Percentiles rank a stretch among this genome's conserved stretches.
Conservation (phyloP, 768 basidiomycete genomes). For the Tulasnella sp. region DNA sequence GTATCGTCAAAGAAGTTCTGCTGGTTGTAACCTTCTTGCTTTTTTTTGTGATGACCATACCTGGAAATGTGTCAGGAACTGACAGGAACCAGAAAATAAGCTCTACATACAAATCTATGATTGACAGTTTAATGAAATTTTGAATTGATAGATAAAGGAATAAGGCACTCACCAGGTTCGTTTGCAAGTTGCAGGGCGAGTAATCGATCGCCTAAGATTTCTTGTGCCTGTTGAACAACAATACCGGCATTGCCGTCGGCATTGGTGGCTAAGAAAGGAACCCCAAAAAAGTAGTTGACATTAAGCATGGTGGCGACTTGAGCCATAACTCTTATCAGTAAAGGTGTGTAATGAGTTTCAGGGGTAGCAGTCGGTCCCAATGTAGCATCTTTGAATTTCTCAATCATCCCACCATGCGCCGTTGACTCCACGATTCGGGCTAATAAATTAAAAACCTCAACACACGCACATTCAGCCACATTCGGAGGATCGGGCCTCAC, state of each 20-base stretch:
- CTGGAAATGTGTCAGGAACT: not conserved
- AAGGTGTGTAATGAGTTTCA: conserved; percentile 47
- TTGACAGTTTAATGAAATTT: no score
- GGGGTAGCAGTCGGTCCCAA: conserved; percentile 46
- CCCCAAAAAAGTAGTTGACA: conserved; percentile 47
- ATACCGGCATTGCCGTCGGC: conserved; percentile 10
- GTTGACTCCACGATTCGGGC: not conserved
- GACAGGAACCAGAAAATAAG: not conserved
- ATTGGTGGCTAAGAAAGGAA: conserved; percentile 19
- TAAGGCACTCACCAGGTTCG: no score
- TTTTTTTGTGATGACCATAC: conserved; percentile 9
- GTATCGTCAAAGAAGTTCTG: conserved; percentile 9
- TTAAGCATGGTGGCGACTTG: conserved; percentile 47
- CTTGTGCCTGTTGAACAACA: conserved; percentile 31
- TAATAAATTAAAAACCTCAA: no score
- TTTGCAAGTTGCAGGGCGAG: conserved; percentile 47
- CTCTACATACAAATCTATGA: no score
- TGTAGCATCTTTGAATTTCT: conserved; percentile 27
- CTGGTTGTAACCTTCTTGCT: not conserved
- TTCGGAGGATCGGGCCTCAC: not conserved
- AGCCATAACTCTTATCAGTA: conserved; percentile 50
- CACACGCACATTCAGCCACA: no score
- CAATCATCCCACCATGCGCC: not conserved
- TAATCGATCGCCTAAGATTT: conserved; percentile 49
- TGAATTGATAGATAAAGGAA: no score